phyloP scores from a whole-genome alignment of 2,329 filamentous ascomycete species.

The Onygenales sp. region DNA sequence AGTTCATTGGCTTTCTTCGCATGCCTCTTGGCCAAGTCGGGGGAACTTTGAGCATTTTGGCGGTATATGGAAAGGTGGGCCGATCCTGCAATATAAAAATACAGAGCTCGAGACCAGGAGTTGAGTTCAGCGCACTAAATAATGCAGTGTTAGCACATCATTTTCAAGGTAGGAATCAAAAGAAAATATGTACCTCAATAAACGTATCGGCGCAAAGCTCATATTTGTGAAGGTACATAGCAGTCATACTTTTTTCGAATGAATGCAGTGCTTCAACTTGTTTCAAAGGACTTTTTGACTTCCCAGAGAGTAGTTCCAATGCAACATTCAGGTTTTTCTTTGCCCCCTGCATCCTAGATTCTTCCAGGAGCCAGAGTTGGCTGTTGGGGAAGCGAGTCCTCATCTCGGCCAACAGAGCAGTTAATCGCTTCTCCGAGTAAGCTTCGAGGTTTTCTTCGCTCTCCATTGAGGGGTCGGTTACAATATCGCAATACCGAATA shows the following conservation, averaged over 20 bases:
- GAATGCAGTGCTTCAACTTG: conserved; percentile 77
- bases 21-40: conserved; percentile 42
- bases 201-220: conserved; percentile 64
- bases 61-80: conserved; percentile 60
- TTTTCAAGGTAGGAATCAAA: background rate
- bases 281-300: conserved; percentile 63
- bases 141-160: background rate
- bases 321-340: conserved; percentile 58
- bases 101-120: conserved; percentile 82
- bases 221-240: conserved; percentile 73
- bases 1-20: conserved; percentile 59
- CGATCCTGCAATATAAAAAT: conserved; percentile 77
- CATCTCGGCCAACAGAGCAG: conserved; percentile 62
- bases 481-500: conserved; percentile 77
- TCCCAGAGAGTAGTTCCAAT: conserved; percentile 53
- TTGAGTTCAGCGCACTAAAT: conserved; percentile 63
- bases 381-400: conserved; percentile 68
- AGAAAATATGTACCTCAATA: conserved; percentile 39
- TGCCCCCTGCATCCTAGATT: conserved; percentile 65
- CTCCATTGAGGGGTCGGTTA: conserved; percentile 44
- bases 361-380: conserved; percentile 78
- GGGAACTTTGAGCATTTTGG: conserved; percentile 26
- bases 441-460: conserved; percentile 52
- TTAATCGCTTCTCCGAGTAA: conserved; percentile 62
- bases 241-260: conserved; percentile 73